Base-by-base conservation (phyloP, 2,329 filamentous ascomycete genomes). In the Nannizzia gypsea region DNA sequence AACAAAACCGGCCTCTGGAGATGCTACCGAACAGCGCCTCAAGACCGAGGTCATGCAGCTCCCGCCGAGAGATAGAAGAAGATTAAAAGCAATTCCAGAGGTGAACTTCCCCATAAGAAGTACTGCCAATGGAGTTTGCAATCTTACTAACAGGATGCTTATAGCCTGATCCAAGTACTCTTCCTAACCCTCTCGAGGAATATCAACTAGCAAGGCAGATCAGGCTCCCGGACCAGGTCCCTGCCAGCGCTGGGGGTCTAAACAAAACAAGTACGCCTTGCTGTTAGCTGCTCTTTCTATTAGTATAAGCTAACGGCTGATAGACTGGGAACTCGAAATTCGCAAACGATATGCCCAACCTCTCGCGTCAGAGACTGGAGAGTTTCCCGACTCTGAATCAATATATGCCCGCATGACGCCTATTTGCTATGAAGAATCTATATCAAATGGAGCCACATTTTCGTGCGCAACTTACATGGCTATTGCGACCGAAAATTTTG, bases 241-340 rank as follows among this genome's bases (percentile, higher is more conserved):
- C 86, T 26, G 80, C 85, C 28, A 85, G 84, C 68, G 86, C 86
- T 24, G 86, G 84, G 28, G 87, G 87, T 20, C 80, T 92, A 52
- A 90, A 89, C 65, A 90, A 92, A 78, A 95, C 81, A 38, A 83
- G 87, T 90, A 78, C 70, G 85, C 74, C 28, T 34, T 48, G 8
- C 11, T 28, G 13, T 54, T 2, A 54, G 34, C 8, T 34, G 6
- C 48, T 15, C 24, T 60, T 8, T 34, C 20, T n/a, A 17, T 26
- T 20, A 17, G 13, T 6, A n/a, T 15, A 17, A 26, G 13, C 48
- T 31, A 20, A 44, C 31, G 31, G 40, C 46, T 26, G 17, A 13
- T 56, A 34, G 78, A 85, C 66, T 85, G 82, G 80, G 83, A 86
- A 63, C 74, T 84, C 56, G 83, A 86, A 68, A 84, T 85, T 63